Evolutionary conservation across 352 stramenopile genomes (phyloP).

Genomic region (Globisporangium recalcitrans): DNA sequence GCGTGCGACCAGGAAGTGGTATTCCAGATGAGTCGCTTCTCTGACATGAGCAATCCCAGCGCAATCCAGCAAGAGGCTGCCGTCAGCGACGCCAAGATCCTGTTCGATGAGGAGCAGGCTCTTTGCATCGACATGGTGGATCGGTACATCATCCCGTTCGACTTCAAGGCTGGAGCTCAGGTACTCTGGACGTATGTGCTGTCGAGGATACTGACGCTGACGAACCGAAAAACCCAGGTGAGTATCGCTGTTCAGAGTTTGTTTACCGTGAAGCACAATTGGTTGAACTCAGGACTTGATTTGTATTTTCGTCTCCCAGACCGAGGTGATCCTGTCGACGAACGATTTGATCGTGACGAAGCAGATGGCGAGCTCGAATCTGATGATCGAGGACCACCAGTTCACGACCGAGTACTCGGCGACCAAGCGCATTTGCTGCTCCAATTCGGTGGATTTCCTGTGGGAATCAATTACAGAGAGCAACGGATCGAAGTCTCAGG

Average conservation of each 20-base stretch:
- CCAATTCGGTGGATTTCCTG: slow-evolving; percentile 7
- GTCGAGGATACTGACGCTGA: slow-evolving; percentile 26
- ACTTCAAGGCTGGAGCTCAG: slow-evolving; percentile 16
- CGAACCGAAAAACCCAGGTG: slow-evolving; percentile 18
- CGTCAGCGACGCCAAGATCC: slow-evolving; percentile 24
- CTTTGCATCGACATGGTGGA: slow-evolving; percentile 29
- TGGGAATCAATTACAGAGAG: slow-evolving; percentile 12
- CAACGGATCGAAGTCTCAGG: neutral
- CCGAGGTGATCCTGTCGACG: slow-evolving; percentile 17
- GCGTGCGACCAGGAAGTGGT: slow-evolving; percentile 17
- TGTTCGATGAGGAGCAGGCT: slow-evolving; percentile 32
- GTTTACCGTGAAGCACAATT: neutral
- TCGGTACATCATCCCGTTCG: slow-evolving; percentile 13
- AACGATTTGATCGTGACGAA: slow-evolving; percentile 18
- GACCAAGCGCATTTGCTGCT: slow-evolving; percentile 25
- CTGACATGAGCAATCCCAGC: slow-evolving; percentile 15
- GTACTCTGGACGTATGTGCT: slow-evolving; percentile 30
- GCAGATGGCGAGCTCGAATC: slow-evolving; percentile 3
- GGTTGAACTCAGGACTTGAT: neutral
- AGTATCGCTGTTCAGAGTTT: neutral
- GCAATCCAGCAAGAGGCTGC: slow-evolving; percentile 1
- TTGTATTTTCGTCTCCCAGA: neutral
- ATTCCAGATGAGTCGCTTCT: slow-evolving; percentile 17
- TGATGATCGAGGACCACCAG: slow-evolving; percentile 7
- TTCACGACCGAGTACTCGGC: slow-evolving; percentile 17